These are phyloP conservation scores for Globisporangium emineosum DNA, from an alignment of 352 stramenopile genomes.

Conservation along the genomic window DNA sequence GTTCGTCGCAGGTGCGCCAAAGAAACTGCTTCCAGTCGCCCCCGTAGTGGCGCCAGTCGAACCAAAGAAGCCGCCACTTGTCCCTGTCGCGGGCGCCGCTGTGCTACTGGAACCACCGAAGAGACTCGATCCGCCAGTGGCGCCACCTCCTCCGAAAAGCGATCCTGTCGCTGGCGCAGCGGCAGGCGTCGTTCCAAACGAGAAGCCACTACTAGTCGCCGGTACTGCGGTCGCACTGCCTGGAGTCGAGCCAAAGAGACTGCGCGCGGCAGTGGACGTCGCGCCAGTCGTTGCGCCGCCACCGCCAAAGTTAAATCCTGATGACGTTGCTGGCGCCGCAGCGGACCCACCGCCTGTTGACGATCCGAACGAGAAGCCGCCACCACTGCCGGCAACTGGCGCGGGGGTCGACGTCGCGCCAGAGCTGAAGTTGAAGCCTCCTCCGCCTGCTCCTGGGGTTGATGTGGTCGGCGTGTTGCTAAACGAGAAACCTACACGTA, in stretches of 20 bases:
- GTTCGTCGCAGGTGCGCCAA: conserved; percentile 17
- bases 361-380: conserved; percentile 30
- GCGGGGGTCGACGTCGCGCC: conserved; percentile 17
- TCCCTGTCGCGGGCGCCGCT: conserved; percentile 7
- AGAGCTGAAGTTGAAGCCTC: conserved; percentile 20
- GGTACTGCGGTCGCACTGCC: not conserved
- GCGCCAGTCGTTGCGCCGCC: not conserved
- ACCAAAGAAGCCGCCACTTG: conserved; percentile 23
- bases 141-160: conserved; percentile 21
- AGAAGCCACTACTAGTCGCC: conserved; percentile 14
- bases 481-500: conserved; percentile 39
- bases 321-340: conserved; percentile 4
- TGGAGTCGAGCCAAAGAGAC: conserved; percentile 25
- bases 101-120: conserved; percentile 18
- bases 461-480: conserved; percentile 22
- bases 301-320: conserved; percentile 15
- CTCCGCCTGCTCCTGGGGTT: conserved; percentile 4
- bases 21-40: conserved; percentile 16
- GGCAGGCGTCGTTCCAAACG: conserved; percentile 19
- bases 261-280: conserved; percentile 13
- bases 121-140: conserved; percentile 16
- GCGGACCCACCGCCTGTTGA: conserved; percentile 18
- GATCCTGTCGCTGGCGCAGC: conserved; percentile 15
- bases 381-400: conserved; percentile 11
- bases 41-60: not conserved